Conservation (phyloP, 257 asterid species). For the Plectranthus barbatus region DNA sequence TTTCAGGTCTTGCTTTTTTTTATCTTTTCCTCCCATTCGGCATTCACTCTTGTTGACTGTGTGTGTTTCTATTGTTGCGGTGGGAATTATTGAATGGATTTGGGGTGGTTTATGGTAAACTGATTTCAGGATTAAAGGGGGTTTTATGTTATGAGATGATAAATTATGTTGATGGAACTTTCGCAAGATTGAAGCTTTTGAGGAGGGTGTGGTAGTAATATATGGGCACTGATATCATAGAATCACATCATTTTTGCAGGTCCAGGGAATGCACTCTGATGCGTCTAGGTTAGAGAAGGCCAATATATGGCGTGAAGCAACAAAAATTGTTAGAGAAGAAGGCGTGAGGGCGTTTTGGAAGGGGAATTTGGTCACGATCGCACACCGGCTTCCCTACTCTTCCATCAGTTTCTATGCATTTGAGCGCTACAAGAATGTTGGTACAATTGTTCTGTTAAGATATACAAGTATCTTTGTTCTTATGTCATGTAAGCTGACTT, state of each 20-base stretch:
- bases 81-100: neutral
- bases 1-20: conserved; percentile 50
- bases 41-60: neutral
- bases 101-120: neutral
- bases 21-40: neutral
- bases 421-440: conserved; percentile 78
- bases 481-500: conserved; percentile 6
- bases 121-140: too few species aligned
- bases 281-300: conserved; percentile 66
- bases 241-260: conserved; percentile 22
- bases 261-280: conserved; percentile 95
- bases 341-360: conserved; percentile 94
- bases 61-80: too few species aligned
- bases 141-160: too few species aligned
- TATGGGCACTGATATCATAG: neutral
- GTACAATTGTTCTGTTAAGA: conserved; percentile 46
- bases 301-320: conserved; percentile 62
- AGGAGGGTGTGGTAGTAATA: too few species aligned
- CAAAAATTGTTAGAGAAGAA: conserved; percentile 64
- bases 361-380: conserved; percentile 92
- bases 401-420: conserved; percentile 74
- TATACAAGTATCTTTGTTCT: conserved; percentile 4
- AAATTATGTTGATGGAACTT: too few species aligned
- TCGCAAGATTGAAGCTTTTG: too few species aligned
- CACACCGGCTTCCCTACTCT: conserved; percentile 84